Conservation (phyloP, 768 basidiomycete species). For the Galerina sulciceps region DNA sequence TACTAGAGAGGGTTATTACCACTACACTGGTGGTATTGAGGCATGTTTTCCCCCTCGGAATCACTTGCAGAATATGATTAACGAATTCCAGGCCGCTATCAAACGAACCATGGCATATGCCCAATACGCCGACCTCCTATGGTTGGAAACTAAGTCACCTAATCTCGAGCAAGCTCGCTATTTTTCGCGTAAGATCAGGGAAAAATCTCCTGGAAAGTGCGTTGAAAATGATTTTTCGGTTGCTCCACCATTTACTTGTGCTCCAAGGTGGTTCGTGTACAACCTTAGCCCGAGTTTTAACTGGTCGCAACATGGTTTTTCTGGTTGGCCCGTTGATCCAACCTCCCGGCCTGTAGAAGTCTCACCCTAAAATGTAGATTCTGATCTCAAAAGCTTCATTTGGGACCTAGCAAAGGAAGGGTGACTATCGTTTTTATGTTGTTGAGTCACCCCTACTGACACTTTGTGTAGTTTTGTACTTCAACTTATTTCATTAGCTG, state of each 20-base stretch:
- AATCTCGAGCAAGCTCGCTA: conserved; percentile 77
- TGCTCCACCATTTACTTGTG: neutral
- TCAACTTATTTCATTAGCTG: conserved; percentile 88
- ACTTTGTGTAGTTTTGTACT: conserved; percentile 71
- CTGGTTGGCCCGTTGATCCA: conserved; percentile 43
- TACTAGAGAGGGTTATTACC: conserved; percentile 91
- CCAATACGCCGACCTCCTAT: conserved; percentile 87
- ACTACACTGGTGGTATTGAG: conserved; percentile 80
- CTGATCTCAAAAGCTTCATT: conserved; percentile 80
- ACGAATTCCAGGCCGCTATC: conserved; percentile 62
- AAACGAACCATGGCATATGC: conserved; percentile 81
- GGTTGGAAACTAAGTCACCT: conserved; percentile 93
- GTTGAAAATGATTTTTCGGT: conserved; percentile 16
- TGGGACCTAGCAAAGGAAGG: conserved; percentile 93
- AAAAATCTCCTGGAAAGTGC: conserved; percentile 74
- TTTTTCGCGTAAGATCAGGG: conserved; percentile 78
- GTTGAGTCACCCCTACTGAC: conserved; percentile 5
- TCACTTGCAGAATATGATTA: conserved; percentile 1
- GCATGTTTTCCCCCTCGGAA: conserved; percentile 30
- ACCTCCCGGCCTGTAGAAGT: conserved; percentile 1
- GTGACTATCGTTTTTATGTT: conserved; percentile 35
- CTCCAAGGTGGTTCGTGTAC: conserved; percentile 80
- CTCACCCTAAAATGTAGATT: conserved; percentile 42
- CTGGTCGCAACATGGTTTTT: conserved; percentile 85
- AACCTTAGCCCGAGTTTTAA: conserved; percentile 95